Conservation (phyloP, 2,329 filamentous ascomycete species). For the Hyphodiscus sp. region DNA sequence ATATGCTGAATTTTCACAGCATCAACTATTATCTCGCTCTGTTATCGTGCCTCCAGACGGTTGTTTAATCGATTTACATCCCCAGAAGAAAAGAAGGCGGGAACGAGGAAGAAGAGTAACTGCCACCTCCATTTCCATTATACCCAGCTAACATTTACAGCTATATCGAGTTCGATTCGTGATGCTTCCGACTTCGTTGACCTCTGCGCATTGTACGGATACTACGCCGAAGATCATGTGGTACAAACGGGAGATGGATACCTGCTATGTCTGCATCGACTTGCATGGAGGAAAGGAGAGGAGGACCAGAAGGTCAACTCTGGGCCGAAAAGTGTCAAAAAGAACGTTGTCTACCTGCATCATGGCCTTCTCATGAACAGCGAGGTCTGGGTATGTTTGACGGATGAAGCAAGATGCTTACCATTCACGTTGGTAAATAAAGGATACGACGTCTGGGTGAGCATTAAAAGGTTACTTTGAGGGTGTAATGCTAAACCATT, state of each 20-base stretch:
- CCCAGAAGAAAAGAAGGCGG: conserved; percentile 59
- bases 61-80: conserved; percentile 76
- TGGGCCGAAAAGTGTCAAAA: conserved; percentile 59
- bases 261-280: conserved; percentile 78
- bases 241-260: conserved; percentile 94
- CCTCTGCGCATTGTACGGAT: conserved; percentile 85
- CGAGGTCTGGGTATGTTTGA: conserved; percentile 94
- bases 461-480: conserved; percentile 25
- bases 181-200: conserved; percentile 90
- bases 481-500: conserved; percentile 17
- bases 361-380: conserved; percentile 98
- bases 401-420: conserved; percentile 76
- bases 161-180: conserved; percentile 68
- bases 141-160: conserved; percentile 45
- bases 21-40: conserved; percentile 71
- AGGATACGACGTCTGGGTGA: conserved; percentile 92
- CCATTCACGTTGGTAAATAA: conserved; percentile 84
- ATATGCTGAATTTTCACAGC: conserved; percentile 40
- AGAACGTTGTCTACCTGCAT: conserved; percentile 88
- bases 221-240: conserved; percentile 92
- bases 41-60: conserved; percentile 73
- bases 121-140: conserved; percentile 53
- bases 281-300: conserved; percentile 78
- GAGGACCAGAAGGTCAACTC: conserved; percentile 72
- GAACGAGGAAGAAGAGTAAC: conserved; percentile 60